These are phyloP conservation scores for Simplicillium aogashimaense DNA, from an alignment of 2,329 filamentous ascomycete genomes.

Conservation along the genomic window DNA sequence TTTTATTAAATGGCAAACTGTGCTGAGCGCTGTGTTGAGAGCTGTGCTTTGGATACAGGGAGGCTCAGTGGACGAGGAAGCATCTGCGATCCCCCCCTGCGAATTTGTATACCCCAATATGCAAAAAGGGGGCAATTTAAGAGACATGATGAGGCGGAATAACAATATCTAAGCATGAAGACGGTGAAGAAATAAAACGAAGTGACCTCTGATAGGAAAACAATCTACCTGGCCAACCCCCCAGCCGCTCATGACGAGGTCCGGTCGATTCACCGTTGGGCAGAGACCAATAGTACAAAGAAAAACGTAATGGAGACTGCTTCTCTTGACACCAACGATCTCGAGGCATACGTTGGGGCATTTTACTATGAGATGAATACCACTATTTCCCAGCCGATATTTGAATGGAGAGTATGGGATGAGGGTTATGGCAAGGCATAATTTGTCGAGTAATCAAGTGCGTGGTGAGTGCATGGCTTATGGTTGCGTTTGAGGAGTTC, in stretches of 20 bases:
- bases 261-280: slow-evolving; percentile 32
- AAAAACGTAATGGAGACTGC: background rate
- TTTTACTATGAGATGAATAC: slow-evolving; percentile 48
- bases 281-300: background rate
- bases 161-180: too few relatives aligned
- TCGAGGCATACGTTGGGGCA: slow-evolving; percentile 26
- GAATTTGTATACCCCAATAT: too few relatives aligned
- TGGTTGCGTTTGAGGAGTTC: too few relatives aligned
- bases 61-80: too few relatives aligned
- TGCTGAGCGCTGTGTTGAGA: too few relatives aligned
- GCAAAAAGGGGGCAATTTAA: too few relatives aligned
- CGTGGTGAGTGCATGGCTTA: too few relatives aligned
- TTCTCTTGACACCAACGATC: slow-evolving; percentile 16
- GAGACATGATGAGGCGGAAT: too few relatives aligned
- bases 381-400: slow-evolving; percentile 24
- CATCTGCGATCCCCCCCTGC: too few relatives aligned
- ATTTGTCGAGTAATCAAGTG: too few relatives aligned
- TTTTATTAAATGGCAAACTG: too few relatives aligned
- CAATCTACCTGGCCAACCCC: slow-evolving; percentile 41
- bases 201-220: slow-evolving; percentile 31
- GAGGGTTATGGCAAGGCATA: slow-evolving; percentile 8
- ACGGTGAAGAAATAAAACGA: slow-evolving; percentile 34
- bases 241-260: slow-evolving; percentile 29
- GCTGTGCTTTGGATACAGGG: too few relatives aligned
- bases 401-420: slow-evolving; percentile 41